Conservation (phyloP, 768 basidiomycete species). For the Lepiota venenata region DNA sequence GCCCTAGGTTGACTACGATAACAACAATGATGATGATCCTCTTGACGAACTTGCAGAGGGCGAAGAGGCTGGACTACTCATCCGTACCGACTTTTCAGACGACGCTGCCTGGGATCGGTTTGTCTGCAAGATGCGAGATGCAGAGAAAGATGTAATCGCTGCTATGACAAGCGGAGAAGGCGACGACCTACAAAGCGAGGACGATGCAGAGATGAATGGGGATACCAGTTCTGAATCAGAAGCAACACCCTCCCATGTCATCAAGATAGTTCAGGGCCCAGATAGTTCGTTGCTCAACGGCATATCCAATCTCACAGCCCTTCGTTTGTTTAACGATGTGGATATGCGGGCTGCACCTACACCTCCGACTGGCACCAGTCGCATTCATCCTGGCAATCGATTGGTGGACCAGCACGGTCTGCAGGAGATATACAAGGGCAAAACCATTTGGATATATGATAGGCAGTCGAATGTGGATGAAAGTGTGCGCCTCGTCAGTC, state of each 20-base stretch:
- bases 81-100: constrained; percentile 73
- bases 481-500: constrained; percentile 64
- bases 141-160: constrained; percentile 53
- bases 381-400: constrained; percentile 47
- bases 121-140: constrained; percentile 41
- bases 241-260: constrained; percentile 29
- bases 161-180: constrained; percentile 12
- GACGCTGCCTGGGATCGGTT: constrained; percentile 66
- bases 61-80: constrained; percentile 53
- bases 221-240: constrained; percentile 31
- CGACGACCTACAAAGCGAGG: constrained; percentile 4
- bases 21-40: constrained; percentile 45
- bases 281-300: constrained; percentile 37
- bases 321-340: constrained; percentile 72
- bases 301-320: constrained; percentile 62
- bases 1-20: not conserved
- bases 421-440: constrained; percentile 73
- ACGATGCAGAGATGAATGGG: constrained; percentile 26
- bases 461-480: constrained; percentile 59
- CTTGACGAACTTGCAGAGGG: constrained; percentile 46
- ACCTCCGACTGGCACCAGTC: constrained; percentile 41
- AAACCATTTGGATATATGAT: constrained; percentile 76
- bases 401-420: constrained; percentile 60
- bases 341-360: constrained; percentile 54
- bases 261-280: constrained; percentile 45